These are phyloP conservation scores for Cercophora samala DNA, from an alignment of 495 filamentous ascomycete species.

Conservation along the genomic window DNA sequence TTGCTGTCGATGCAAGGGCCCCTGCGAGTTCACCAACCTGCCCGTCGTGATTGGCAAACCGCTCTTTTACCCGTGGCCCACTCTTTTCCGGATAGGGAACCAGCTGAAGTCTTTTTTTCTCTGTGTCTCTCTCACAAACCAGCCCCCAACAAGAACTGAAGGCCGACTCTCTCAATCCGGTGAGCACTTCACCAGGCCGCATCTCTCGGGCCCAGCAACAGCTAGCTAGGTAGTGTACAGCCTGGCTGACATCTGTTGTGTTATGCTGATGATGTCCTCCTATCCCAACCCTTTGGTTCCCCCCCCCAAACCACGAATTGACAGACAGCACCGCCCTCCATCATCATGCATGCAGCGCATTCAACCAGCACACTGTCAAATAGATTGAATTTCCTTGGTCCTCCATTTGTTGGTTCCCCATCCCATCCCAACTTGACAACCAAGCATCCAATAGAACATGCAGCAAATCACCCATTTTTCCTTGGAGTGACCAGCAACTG, in stretches of 20 bases:
- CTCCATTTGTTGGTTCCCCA: background rate
- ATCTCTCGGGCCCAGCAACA: background rate
- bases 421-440: too few relatives aligned
- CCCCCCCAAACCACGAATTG: background rate
- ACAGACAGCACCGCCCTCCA: background rate
- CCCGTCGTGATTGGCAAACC: constrained; percentile 15
- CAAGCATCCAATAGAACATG: background rate
- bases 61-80: constrained; percentile 1
- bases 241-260: background rate
- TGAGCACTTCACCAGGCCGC: constrained; percentile 10
- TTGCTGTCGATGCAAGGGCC: constrained; percentile 17
- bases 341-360: constrained; percentile 3
- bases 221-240: too few relatives aligned
- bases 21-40: constrained; percentile 7
- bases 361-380: background rate
- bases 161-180: constrained; percentile 6
- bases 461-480: too few relatives aligned
- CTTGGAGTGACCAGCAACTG: too few relatives aligned
- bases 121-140: background rate
- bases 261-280: background rate
- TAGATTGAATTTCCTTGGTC: background rate
- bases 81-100: constrained; percentile 9
- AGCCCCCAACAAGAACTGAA: too few relatives aligned
- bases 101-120: constrained; percentile 8
- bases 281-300: constrained; percentile 2